phyloP scores from a whole-genome alignment of 2,329 filamentous ascomycete genomes.

The Cladosporium sp. region DNA sequence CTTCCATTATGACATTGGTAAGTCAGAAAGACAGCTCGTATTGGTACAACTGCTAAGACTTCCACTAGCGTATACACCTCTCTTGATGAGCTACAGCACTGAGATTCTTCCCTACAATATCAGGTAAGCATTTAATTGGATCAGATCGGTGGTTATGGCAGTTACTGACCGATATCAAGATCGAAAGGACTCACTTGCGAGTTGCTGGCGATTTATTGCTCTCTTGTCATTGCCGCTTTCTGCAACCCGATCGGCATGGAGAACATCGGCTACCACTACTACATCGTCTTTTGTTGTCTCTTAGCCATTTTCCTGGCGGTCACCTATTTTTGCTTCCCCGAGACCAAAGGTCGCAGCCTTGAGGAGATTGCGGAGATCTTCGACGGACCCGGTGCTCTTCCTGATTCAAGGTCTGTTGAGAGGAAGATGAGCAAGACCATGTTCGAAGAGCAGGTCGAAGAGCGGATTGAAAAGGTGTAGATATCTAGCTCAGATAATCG shows the following conservation, averaged over 20 bases:
- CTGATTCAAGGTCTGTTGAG: constrained; percentile 11
- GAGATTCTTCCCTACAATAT: constrained; percentile 25
- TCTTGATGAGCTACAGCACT: constrained; percentile 16
- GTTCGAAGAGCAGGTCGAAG: constrained; percentile 19
- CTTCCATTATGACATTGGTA: constrained; percentile 54
- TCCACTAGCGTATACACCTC: constrained; percentile 16
- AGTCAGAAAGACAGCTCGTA: background rate
- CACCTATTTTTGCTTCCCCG: constrained; percentile 3
- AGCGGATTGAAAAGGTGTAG: constrained; percentile 15
- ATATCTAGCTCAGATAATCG: background rate
- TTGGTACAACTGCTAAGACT: background rate
- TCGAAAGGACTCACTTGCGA: constrained; percentile 25
- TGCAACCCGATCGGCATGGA: constrained; percentile 31
- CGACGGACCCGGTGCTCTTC: constrained; percentile 9
- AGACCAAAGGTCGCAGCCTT: constrained; percentile 3
- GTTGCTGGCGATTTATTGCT: constrained; percentile 23
- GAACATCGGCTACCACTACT: constrained; percentile 50
- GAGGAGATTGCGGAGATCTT: constrained; percentile 5
- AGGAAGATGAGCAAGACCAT: constrained; percentile 15
- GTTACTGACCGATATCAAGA: constrained; percentile 4
- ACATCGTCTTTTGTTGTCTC: constrained; percentile 44
- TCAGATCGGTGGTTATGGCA: constrained; percentile 4
- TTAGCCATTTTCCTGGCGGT: constrained; percentile 22
- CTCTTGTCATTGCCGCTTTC: constrained; percentile 27
- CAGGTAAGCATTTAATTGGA: constrained; percentile 14